Evolutionary conservation across 2,329 filamentous ascomycete species (phyloP).

Genomic region (Penicillium sp.): DNA sequence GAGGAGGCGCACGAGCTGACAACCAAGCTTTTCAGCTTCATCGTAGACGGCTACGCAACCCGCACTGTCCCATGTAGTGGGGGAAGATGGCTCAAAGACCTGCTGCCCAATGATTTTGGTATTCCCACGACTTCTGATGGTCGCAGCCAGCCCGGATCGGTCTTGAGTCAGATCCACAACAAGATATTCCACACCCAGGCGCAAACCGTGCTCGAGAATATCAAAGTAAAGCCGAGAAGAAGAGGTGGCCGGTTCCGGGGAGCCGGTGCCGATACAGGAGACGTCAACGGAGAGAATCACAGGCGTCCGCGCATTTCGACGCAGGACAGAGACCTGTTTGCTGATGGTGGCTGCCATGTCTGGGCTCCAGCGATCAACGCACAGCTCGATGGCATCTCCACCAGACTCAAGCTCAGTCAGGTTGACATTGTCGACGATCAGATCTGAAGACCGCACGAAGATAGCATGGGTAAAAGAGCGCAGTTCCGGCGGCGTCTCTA

Average conservation of each 20-base stretch:
- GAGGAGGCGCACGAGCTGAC: conserved; percentile 40
- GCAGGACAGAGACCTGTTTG: conserved; percentile 56
- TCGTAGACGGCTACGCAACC: conserved; percentile 31
- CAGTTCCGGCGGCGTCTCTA: conserved; percentile 57
- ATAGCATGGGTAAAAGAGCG: conserved; percentile 48
- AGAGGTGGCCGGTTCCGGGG: conserved; percentile 6
- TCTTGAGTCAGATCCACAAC: conserved; percentile 36
- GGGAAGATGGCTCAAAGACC: conserved; percentile 28
- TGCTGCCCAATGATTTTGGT: conserved; percentile 43
- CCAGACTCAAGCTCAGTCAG: conserved; percentile 56
- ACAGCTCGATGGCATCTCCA: conserved; percentile 59
- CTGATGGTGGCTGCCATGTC: conserved; percentile 51
- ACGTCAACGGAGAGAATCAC: conserved; percentile 57
- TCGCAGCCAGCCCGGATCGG: conserved; percentile 20
- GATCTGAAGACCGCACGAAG: conserved; percentile 36
- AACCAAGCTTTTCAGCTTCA: conserved; percentile 35
- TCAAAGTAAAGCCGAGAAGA: conserved; percentile 27
- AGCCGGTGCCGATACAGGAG: conserved; percentile 14
- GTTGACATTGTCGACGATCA: conserved; percentile 36
- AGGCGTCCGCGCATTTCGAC: conserved; percentile 55
- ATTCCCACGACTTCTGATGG: conserved; percentile 34
- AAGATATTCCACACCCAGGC: conserved; percentile 42
- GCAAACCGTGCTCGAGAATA: conserved; percentile 39
- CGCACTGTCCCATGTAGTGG: conserved; percentile 35
- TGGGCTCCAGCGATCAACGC: conserved; percentile 56